These are phyloP conservation scores for Cicer pinnatifidum DNA, from an alignment of 306 rosid genomes.

Conservation along the genomic window DNA sequence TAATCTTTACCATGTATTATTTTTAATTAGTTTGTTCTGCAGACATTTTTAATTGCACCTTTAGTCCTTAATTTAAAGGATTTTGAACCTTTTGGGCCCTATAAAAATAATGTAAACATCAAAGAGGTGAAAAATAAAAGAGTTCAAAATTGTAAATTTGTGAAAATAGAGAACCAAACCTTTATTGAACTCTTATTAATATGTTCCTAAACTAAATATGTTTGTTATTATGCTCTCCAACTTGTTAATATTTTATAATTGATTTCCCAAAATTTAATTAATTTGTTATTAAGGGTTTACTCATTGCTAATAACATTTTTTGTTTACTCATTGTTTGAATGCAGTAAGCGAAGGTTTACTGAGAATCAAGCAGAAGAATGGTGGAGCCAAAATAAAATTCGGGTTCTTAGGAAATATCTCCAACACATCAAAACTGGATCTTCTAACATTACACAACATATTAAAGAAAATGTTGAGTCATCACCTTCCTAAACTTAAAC, in stretches of 20 bases:
- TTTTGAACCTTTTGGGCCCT: neutral
- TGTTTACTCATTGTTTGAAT: conserved; percentile 14
- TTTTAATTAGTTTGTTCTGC: neutral
- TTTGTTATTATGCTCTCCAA: neutral
- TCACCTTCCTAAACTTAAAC: conserved; percentile 43
- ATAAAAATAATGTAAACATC: neutral
- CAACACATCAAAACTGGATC: conserved; percentile 39
- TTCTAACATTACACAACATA: conserved; percentile 38
- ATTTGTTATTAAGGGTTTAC: too few relatives aligned
- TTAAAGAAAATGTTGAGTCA: conserved; percentile 49
- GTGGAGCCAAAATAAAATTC: conserved; percentile 78
- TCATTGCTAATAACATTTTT: neutral
- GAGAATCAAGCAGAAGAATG: conserved; percentile 79
- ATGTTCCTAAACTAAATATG: neutral
- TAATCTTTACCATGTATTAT: neutral
- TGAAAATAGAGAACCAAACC: neutral
- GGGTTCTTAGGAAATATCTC: conserved; percentile 63
- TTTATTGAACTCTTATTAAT: neutral
- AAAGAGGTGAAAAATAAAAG: neutral
- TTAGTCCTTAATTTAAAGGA: neutral
- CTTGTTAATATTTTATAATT: neutral
- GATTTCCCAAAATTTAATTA: too few relatives aligned
- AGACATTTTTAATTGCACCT: neutral
- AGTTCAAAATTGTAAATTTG: neutral
- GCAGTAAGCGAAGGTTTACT: conserved; percentile 72